Evolutionary conservation across 345 rosid species (phyloP).

Genomic region (Dipteronia dyeriana): DNA sequence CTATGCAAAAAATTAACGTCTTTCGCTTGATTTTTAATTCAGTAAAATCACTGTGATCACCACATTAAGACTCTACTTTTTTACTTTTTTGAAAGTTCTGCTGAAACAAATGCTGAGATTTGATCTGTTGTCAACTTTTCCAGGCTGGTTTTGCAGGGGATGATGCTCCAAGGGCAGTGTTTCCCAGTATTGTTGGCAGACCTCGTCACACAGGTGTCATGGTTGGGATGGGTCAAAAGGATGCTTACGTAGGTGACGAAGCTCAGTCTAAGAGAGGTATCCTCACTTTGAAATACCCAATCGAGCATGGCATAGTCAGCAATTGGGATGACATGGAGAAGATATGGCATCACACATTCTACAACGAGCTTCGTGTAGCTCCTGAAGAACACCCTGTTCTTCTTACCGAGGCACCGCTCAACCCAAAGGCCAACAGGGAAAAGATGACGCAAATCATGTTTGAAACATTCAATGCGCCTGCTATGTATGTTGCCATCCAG

Average conservation of each 20-base stretch:
- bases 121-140: not conserved
- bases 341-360: conserved; percentile 58
- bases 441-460: conserved; percentile 58
- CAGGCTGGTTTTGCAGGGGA: conserved; percentile 70
- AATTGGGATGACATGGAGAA: conserved; percentile 61
- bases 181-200: conserved; percentile 57
- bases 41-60: no score
- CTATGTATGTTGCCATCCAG: conserved; percentile 53
- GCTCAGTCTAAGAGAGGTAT: conserved; percentile 56
- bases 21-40: not conserved
- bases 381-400: conserved; percentile 69
- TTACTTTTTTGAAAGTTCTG: no score
- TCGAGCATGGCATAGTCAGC: conserved; percentile 54
- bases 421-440: conserved; percentile 66
- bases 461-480: conserved; percentile 47
- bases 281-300: conserved; percentile 51
- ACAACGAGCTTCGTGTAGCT: conserved; percentile 59
- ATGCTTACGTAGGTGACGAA: conserved; percentile 52
- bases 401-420: conserved; percentile 62
- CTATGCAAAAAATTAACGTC: no score
- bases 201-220: conserved; percentile 56
- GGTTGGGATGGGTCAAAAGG: conserved; percentile 61
- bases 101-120: not conserved
- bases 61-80: no score
- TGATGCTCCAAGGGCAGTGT: conserved; percentile 73